Base-by-base conservation (phyloP, 2,329 filamentous ascomycete species). In the Pseudogymnoascus sp. region DNA sequence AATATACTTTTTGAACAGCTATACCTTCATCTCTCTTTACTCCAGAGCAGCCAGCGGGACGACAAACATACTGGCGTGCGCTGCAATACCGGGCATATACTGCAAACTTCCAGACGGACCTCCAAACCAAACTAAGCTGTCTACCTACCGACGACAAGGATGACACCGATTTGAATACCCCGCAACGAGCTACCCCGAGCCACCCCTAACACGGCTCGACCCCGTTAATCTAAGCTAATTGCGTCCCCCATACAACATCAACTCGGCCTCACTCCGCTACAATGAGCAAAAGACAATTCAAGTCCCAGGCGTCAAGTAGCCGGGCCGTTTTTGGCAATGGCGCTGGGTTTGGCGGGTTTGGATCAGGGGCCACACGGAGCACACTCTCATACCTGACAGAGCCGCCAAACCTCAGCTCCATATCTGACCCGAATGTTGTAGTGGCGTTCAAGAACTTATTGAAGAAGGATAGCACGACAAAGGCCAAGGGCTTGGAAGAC, bases 391-490 rank as follows among this genome's bases (percentile, higher is more conserved):
- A 96, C 77, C 84, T 97, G 61, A 82, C 89, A 62, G 92, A 96
- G 71, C 90, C 91, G 8, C 90, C 90, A 59, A 89, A 96, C 71
- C 85, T 96, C 68, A 86, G 86, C 35, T 79, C 78, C 47, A 86
- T 99, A 65, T 88, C 86, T 50, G 87, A 96, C 69, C 83, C 92
- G 6, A 89, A 95, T 71, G 81, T 93, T 38, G 86, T 93, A 38
- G 92, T 97, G 13, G 86, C 87, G n/a, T 91, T 97, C 78, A 96
- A 97, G 76, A 96, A 96, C 69, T 77, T 97, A 3, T 82, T 87
- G 61, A 99, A 97, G 78, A 96, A 95, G 76, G 93, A 97, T 77
- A 88, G 87, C 71, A 96, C 86, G 10, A 99, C 95, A 38, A 96
- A 96, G 74, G 82, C 88, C 6, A 96, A 93, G 74, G 93, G 91